Evolutionary conservation across 2,329 filamentous ascomycete species (phyloP), one percentile per base, ranked within the genome.

Genomic region (Nemania sp.): DNA sequence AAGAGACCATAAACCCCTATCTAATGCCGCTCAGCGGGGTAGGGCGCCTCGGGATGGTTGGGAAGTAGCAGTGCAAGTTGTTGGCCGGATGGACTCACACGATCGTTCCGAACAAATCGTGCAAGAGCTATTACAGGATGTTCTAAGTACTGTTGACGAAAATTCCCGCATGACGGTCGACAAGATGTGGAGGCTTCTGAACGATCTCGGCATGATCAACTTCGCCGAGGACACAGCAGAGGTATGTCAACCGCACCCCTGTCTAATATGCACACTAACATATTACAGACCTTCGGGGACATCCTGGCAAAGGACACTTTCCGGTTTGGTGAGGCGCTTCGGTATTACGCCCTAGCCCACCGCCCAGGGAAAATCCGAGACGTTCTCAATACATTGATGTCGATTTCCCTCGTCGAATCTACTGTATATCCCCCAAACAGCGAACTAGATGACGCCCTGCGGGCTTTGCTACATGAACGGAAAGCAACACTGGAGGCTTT

Each of bases 331-430:
- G 85, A 93, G 60, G 90, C 91, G 1, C 80, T 97, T 17, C 86
- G 94, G 74, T 97, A 95, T 76, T 97, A 94, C 69, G 89, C 93
- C 20, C 83, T 95, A 11, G 89, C 91, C 3, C 91, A 95, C 66
- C 84, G 86, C 22, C 76, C 84, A 1, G 78, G 81, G 59, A 95
- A 93, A 71, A 86, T 97, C 47, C 90, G 90, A 65, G 86, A 91
- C 59, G 89, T 96, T 17, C 80, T 96, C 37, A 90, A 95, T 67
- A 82, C 94, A 3, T 83, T 97, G 47, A 93, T 91, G 63, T 91
- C 91, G 2, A 89, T 91, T 69, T 96, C 89, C 40, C 80, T 97
- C 14, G 81, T 96, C 37, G 89, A 96, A 64, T 96, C 91, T 1
- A 85, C 84, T 1, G 87, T 87, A 0, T 96, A 89, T 65, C 93